Base-by-base conservation (phyloP, 2,329 filamentous ascomycete genomes). In the Penicillium sp. region DNA sequence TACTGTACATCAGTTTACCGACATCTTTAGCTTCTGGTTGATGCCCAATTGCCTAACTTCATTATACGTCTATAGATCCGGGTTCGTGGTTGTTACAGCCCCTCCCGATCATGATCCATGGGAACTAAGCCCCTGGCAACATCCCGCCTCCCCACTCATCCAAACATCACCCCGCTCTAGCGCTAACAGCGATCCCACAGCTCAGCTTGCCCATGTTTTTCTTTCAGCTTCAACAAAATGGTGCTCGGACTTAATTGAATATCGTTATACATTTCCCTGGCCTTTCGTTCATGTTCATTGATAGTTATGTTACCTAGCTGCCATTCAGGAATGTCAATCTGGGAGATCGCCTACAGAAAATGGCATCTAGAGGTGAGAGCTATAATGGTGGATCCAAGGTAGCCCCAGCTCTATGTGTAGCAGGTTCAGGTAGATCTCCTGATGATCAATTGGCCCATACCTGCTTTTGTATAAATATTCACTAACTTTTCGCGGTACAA, bases 71-170 rank as follows among this genome's bases (percentile, higher is more conserved):
- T 37, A 33, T 31, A 40, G 33, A 12, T 43, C 26, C 9, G 8
- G 7, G n/a, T 22, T 29, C 40, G 5, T 29, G 25, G 15, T 44
- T 42, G 29, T 20, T 27, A 18, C 25, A 44, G 37, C 49, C 40
- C 25, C 43, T 12, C 35, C 49, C 49, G 40, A 33, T 15, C n/a
- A 8, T n/a, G 49, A 51, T 44, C 49, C 49, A 44, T 51, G 48
- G 48, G 49, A 51, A 45, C 49, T 15, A 43, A 25, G 20, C 7
- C 49, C 49, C 41, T 44, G 49, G 41, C 49, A 51, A 51, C 49
- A 45, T 35, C 49, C 49, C 49, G 49, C 49, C 41, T 51, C 51
- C 51, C 43, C 51, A 48, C 45, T 49, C 43, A 15, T 15, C 45
- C 29, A 48, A 35, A 25, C 18, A 49, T 26, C 31, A 35, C 45